These are phyloP conservation scores for Lactarius hengduanensis DNA, from an alignment of 768 basidiomycete genomes.

Conservation along the genomic window DNA sequence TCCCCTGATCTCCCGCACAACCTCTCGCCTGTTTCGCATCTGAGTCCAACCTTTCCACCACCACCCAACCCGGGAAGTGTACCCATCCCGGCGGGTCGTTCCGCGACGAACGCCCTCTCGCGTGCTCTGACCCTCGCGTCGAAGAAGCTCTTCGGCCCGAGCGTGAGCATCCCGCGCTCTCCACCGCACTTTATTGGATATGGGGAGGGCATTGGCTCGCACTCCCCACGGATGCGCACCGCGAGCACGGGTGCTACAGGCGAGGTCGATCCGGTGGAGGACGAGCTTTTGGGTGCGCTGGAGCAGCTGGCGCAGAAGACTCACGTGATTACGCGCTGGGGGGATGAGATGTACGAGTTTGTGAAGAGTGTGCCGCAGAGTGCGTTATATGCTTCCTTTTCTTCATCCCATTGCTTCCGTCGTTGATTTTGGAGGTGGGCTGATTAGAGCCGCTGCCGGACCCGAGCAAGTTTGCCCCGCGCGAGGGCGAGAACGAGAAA, in stretches of 20 bases:
- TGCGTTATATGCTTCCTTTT: conserved; percentile 40
- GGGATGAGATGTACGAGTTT: conserved; percentile 90
- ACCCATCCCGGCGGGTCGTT: conserved; percentile 61
- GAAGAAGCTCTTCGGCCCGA: conserved; percentile 74
- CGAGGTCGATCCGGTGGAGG: conserved; percentile 64
- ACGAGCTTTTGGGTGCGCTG: conserved; percentile 71
- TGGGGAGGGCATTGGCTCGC: conserved; percentile 12
- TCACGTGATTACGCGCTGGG: conserved; percentile 88
- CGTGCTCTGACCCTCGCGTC: conserved; percentile 78
- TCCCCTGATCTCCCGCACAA: conserved; percentile 35
- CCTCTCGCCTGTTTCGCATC: conserved; percentile 33
- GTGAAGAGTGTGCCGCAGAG: conserved; percentile 84
- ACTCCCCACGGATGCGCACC: conserved; percentile 37
- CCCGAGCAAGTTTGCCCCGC: conserved; percentile 68
- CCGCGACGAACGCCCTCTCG: conserved; percentile 70
- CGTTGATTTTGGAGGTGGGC: conserved; percentile 22
- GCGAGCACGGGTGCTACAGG: conserved; percentile 38
- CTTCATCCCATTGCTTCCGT: not conserved
- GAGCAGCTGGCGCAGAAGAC: conserved; percentile 97
- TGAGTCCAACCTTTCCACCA: conserved; percentile 58
- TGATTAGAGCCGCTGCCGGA: conserved; percentile 73
- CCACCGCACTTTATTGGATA: conserved; percentile 36
- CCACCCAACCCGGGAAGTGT: conserved; percentile 53
- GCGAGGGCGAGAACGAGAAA: conserved; percentile 70
- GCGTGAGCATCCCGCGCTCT: conserved; percentile 39